Base-by-base conservation (phyloP, 257 asterid species). In the Lycium ferocissimum region DNA sequence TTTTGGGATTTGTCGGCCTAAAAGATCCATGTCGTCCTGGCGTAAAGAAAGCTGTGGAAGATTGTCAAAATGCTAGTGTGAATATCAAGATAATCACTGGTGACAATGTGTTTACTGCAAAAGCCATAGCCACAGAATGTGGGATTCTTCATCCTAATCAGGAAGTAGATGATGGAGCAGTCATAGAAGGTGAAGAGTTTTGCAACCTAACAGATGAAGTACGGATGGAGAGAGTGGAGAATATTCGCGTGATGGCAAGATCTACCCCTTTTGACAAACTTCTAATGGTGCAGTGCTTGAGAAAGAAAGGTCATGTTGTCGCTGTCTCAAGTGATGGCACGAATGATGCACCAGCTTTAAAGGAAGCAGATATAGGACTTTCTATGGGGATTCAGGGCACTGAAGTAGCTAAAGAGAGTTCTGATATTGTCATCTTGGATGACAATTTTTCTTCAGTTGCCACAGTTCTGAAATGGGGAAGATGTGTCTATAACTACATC, bases 201-300 rank as follows among this genome's bases (percentile, higher is more conserved):
- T 92, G 95, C 7, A 90, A 71, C 90, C 91, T 88, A 85, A 85
- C 96, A 0, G 93, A 89, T 1, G 93, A 90, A 62, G 96, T 90
- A 43, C 80, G 95, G 3, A 88, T 94, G 94, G 86, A 83, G 80
- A 93, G 83, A 85, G 94, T 93, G 1, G 95, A 91, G 0, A 86
- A 84, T 17, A 93, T 93, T 14, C 47, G 86, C 0, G 97, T 92
- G 4, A 90, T 94, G 97, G 98, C 96, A 2, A 89, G 96, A 69
- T 94, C 98, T 1, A 94, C 97, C 3, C 98, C 98, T 20, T 85
- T 84, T 37, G 98, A 95, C 92, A 92, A 95, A 86, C 95, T 91
- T 15, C 56, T 95, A 26, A 90, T 95, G 97, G 98, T 95, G 38
- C 92, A 92, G 37, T 91, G 93, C 89, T 88, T 94, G 35, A 92